These are phyloP conservation scores for Penicillium psychrofluorescens DNA, from an alignment of 495 filamentous ascomycete genomes.

Conservation along the genomic window DNA sequence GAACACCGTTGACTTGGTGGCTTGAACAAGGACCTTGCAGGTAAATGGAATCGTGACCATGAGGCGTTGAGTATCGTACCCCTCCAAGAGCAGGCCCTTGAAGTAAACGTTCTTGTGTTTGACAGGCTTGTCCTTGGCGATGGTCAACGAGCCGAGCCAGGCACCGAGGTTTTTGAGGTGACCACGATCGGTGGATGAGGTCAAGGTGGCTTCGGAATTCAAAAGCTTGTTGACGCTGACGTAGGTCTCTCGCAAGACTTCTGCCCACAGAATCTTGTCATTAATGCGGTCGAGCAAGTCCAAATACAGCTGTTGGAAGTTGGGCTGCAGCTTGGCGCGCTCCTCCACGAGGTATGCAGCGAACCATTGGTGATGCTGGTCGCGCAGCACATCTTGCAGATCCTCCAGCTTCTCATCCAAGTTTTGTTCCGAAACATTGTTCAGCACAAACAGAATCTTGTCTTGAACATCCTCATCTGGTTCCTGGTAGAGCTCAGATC, in stretches of 20 bases:
- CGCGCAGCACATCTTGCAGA: conserved; percentile 67
- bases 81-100: conserved; percentile 89
- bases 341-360: conserved; percentile 92
- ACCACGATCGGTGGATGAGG: conserved; percentile 68
- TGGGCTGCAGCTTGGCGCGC: conserved; percentile 92
- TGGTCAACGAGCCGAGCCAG: conserved; percentile 90
- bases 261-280: conserved; percentile 69
- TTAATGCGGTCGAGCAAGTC: conserved; percentile 80
- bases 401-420: conserved; percentile 74
- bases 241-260: conserved; percentile 92
- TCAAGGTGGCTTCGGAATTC: conserved; percentile 79
- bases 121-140: conserved; percentile 92
- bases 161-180: conserved; percentile 86
- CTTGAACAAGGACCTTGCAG: conserved; percentile 86
- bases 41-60: conserved; percentile 92
- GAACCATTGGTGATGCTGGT: conserved; percentile 90
- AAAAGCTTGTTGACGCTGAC: conserved; percentile 75
- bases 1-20: conserved; percentile 79
- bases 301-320: conserved; percentile 88
- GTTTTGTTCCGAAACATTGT: conserved; percentile 89
- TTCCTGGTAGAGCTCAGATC: conserved; percentile 58
- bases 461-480: conserved; percentile 80
- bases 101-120: conserved; percentile 96
- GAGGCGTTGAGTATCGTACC: conserved; percentile 79
- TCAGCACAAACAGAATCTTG: conserved; percentile 90